A percentile compares a stretch with the other conserved stretches of the same genome.
Evolutionary conservation across 1,139 yeast species (phyloP).

Genomic region (Lodderomyces parapsilosis): DNA sequence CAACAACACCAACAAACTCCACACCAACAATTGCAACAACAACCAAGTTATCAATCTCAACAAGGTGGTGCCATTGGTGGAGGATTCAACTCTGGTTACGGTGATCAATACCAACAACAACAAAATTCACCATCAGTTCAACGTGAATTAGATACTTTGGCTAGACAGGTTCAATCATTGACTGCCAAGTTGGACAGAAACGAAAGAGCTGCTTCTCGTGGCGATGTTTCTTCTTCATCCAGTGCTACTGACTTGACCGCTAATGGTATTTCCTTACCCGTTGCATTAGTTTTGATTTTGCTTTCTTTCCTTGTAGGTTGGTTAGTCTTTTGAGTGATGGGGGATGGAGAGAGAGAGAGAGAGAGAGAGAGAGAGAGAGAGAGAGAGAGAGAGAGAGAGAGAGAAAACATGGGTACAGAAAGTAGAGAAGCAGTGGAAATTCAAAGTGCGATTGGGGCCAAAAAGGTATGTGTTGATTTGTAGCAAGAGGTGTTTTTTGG

Average conservation of each 20-base stretch:
- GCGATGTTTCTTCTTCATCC: slow-evolving; percentile 17
- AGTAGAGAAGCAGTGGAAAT: not conserved
- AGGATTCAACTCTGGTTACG: slow-evolving; percentile 5
- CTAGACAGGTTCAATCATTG: slow-evolving; percentile 41
- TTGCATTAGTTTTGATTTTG: slow-evolving; percentile 50
- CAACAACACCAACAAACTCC: slow-evolving; percentile 12
- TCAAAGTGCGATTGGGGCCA: too few species aligned
- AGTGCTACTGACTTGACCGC: slow-evolving; percentile 19
- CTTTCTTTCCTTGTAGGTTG: slow-evolving; percentile 62
- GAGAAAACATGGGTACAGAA: not conserved
- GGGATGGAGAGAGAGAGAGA: too few species aligned
- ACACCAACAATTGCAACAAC: slow-evolving; percentile 10
- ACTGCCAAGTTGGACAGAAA: slow-evolving; percentile 41
- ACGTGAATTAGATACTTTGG: slow-evolving; percentile 37
- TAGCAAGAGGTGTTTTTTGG: too few species aligned
- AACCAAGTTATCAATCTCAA: slow-evolving; percentile 10
- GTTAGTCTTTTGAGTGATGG: slow-evolving; percentile 44
- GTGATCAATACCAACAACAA: slow-evolving; percentile 8
- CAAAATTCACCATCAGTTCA: slow-evolving; percentile 15
- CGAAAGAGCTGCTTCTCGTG: slow-evolving; percentile 13
- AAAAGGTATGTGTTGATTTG: not conserved
- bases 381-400: too few species aligned
- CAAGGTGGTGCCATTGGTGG: slow-evolving; percentile 5
- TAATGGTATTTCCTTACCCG: slow-evolving; percentile 51
- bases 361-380: slow-evolving; percentile 3